Evolutionary conservation across 2,329 filamentous ascomycete species (phyloP), one percentile per base, ranked within the genome.

Genomic region (Xylaria sp.): DNA sequence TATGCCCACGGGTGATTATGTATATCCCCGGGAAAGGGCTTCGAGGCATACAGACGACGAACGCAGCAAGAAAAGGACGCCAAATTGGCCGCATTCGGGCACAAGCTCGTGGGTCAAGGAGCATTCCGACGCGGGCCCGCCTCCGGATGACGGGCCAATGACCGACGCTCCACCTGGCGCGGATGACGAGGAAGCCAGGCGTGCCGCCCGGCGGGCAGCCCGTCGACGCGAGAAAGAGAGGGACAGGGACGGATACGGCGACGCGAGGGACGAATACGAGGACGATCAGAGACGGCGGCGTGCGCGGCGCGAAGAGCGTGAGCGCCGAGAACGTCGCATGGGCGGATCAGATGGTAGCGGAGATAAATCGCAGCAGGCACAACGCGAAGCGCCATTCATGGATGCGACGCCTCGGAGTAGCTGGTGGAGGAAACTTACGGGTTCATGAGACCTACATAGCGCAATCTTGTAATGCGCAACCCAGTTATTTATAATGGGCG

Each of bases 41-140:
- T 80, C 74, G 9, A 73, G 74, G 46, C 72, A 79, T 66, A 72
- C 71, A 64, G 82, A 82, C 55, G 80, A 76, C 36, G 82, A 79
- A 62, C 77, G 71, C 25, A 52, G 63, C 48, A 75, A 66, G 71
- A 76, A 64, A 68, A 77, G 67, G 41, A 56, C 68, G 28, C 80
- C 83, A 9, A 82, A 81, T 10, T 90, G 89, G 89, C 88, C 89
- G 20, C 86, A 90, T 75, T 89, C 86, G 7, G 88, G 89, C 31
- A 90, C 88, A 0, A 88, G 86, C 9, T 90, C 88, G 0, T 91
- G 89, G 89, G 88, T 90, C 4, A 90, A 90, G 78, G 88, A 90
- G 13, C 85, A 89, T 73, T 87, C 86, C 1, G 89, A 90, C 72
- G 88, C 88, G 2, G 87, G 87, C 1, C 87, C 88, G 2, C 88